Evolutionary conservation across 768 basidiomycete genomes (phyloP).

Genomic region (Phanerochaete carnosa): DNA sequence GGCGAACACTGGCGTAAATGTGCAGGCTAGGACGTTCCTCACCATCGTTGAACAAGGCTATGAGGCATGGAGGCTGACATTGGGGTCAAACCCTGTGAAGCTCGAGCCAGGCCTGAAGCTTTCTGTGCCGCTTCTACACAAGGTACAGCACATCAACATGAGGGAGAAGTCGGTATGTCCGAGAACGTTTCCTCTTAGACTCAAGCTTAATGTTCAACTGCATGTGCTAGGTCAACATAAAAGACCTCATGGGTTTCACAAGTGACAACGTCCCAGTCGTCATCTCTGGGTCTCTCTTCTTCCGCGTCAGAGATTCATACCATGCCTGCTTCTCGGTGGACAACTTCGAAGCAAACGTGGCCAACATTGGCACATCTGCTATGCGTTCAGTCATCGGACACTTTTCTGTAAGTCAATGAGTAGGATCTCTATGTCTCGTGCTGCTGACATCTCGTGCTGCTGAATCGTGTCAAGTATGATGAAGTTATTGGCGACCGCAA

Average conservation of each 20-base stretch:
- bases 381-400: constrained; percentile 51
- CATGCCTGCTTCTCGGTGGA: constrained; percentile 51
- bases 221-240: background rate
- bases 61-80: background rate
- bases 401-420: constrained; percentile 38
- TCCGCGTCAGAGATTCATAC: constrained; percentile 48
- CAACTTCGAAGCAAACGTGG: constrained; percentile 45
- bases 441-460: background rate
- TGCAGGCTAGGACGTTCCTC: background rate
- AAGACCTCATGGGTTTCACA: background rate
- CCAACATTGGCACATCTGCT: constrained; percentile 51
- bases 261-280: constrained; percentile 39
- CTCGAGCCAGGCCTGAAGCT: background rate
- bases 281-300: constrained; percentile 54
- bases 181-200: background rate
- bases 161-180: background rate
- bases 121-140: background rate
- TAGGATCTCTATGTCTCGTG: constrained; percentile 28
- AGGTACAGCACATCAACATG: background rate
- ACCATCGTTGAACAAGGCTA: constrained; percentile 3
- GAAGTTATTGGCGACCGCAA: constrained; percentile 56
- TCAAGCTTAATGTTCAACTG: background rate
- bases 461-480: constrained; percentile 14
- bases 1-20: background rate
- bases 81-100: background rate